Percentiles rank a stretch among this genome's conserved stretches.
These are phyloP conservation scores for Rhodotorula diobovata DNA, from an alignment of 768 basidiomycete species.

Conservation along the genomic window DNA sequence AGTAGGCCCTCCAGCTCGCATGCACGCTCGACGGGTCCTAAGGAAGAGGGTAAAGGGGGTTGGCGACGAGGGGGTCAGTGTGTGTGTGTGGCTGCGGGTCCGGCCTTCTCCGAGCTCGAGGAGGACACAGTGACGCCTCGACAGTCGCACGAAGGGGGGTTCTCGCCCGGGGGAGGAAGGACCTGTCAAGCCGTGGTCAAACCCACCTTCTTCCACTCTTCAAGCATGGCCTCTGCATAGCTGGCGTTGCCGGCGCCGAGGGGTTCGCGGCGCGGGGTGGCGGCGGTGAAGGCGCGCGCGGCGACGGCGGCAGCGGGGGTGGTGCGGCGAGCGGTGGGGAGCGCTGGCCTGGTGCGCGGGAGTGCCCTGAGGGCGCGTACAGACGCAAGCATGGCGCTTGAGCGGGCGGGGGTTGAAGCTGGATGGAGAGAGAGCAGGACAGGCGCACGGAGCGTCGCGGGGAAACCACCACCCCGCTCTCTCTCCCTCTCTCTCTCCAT, in stretches of 20 bases:
- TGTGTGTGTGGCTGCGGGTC: background rate
- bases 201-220: conserved; percentile 2
- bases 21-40: conserved; percentile 79
- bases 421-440: too few species aligned
- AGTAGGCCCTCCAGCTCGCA: conserved; percentile 89
- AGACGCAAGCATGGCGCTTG: background rate
- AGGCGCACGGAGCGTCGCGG: too few species aligned
- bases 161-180: too few species aligned
- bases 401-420: too few species aligned
- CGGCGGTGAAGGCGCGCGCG: background rate
- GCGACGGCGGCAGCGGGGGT: too few species aligned
- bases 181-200: background rate
- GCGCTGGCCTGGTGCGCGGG: background rate
- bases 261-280: background rate
- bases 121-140: too few species aligned
- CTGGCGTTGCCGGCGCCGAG: conserved; percentile 11
- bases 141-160: too few species aligned
- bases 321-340: background rate
- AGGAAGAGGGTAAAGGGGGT: too few species aligned
- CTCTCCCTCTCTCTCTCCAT: too few species aligned
- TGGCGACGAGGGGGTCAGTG: background rate
- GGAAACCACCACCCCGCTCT: too few species aligned
- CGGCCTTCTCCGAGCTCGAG: background rate
- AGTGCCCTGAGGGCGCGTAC: background rate
- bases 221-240: conserved; percentile 27